A percentile compares a stretch with the other conserved stretches of the same genome.
phyloP scores from a whole-genome alignment of 2,329 filamentous ascomycete species.

The Erysiphe pulchra region DNA sequence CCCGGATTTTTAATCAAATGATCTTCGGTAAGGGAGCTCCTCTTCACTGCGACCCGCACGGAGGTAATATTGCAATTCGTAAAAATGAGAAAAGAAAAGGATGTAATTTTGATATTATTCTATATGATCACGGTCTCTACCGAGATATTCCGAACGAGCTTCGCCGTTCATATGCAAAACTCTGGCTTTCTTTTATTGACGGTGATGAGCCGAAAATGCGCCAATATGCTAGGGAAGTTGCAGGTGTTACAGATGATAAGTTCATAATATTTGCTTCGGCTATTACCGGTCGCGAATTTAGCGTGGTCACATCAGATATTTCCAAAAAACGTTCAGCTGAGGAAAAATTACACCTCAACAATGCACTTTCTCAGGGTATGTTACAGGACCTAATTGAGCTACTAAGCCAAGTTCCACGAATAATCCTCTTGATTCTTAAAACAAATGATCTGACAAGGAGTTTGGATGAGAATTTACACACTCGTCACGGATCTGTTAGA shows the following conservation, averaged over 20 bases:
- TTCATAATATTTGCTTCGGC: conserved; percentile 90
- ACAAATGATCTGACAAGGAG: conserved; percentile 91
- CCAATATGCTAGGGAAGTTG: conserved; percentile 67
- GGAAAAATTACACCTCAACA: conserved; percentile 72
- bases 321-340: conserved; percentile 30
- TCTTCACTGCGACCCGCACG: conserved; percentile 89
- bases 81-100: conserved; percentile 37
- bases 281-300: conserved; percentile 83
- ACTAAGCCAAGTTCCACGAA: conserved; percentile 65
- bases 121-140: conserved; percentile 95
- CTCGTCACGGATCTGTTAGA: conserved; percentile 36
- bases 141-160: conserved; percentile 63
- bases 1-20: conserved; percentile 97
- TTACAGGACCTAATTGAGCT: conserved; percentile 71
- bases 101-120: conserved; percentile 76
- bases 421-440: conserved; percentile 88
- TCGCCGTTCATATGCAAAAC: conserved; percentile 73
- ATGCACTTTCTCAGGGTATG: conserved; percentile 65
- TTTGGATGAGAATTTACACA: conserved; percentile 74
- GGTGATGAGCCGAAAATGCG: conserved; percentile 70
- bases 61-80: conserved; percentile 81
- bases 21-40: conserved; percentile 80
- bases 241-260: conserved; percentile 65
- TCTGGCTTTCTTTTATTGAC: conserved; percentile 91
- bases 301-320: conserved; percentile 37